Percentiles rank a stretch among this genome's conserved stretches.
These are phyloP conservation scores for Kwoniella shivajii DNA, from an alignment of 1,284 basidiomycete genomes.

Conservation along the genomic window DNA sequence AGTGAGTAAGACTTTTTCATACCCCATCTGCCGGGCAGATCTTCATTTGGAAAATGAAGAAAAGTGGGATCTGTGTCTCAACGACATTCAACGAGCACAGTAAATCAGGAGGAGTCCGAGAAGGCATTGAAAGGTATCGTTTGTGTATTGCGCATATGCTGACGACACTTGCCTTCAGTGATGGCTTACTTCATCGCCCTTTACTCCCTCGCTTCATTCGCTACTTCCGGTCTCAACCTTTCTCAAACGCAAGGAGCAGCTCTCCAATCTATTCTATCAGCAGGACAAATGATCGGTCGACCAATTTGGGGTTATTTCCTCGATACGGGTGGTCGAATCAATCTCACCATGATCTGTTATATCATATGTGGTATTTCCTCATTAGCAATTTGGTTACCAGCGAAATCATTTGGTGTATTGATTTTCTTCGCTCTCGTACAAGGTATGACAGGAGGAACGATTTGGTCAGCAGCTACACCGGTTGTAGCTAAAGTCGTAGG, in stretches of 20 bases:
- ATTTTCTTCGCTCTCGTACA: conserved; percentile 53
- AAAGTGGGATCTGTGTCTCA: too few relatives aligned
- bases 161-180: conserved; percentile 23
- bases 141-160: not conserved
- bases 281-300: conserved; percentile 56
- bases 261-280: conserved; percentile 55
- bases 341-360: conserved; percentile 53
- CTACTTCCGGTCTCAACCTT: conserved; percentile 52
- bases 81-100: too few relatives aligned
- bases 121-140: too few relatives aligned
- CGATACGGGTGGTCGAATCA: conserved; percentile 53
- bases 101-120: too few relatives aligned
- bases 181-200: conserved; percentile 56
- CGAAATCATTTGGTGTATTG: conserved; percentile 51
- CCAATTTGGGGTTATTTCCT: conserved; percentile 52
- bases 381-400: conserved; percentile 55
- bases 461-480: conserved; percentile 52
- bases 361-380: conserved; percentile 52
- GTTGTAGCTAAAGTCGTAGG: conserved; percentile 52
- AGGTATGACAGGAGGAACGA: conserved; percentile 53
- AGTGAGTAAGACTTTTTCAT: conserved; percentile 21
- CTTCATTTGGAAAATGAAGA: too few relatives aligned
- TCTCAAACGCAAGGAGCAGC: conserved; percentile 54
- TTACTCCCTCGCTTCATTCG: conserved; percentile 55
- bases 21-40: not conserved